Evolutionary conservation across 169 alveolate species (phyloP).

Genomic region (Eimeria falciformis): DNA sequence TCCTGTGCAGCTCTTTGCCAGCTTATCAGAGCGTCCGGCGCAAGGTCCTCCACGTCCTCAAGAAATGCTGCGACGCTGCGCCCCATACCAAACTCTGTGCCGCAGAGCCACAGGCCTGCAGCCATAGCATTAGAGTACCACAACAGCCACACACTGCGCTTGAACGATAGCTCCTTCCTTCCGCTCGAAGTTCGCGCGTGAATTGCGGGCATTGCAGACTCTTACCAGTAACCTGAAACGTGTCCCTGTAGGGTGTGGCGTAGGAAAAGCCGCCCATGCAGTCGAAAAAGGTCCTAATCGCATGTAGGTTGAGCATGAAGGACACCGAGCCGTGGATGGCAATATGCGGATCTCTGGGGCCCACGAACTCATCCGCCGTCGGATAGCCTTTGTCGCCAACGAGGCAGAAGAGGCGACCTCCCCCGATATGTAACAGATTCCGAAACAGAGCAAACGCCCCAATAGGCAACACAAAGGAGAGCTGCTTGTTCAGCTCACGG

Average conservation of each 20-base stretch:
- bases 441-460: slow-evolving; percentile 87
- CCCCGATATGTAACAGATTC: slow-evolving; percentile 81
- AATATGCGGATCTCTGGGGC: slow-evolving; percentile 88
- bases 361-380: slow-evolving; percentile 86
- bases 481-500: slow-evolving; percentile 79
- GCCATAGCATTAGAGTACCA: neutral
- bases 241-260: slow-evolving; percentile 88
- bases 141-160: neutral
- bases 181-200: too few species aligned
- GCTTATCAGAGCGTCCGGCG: slow-evolving; percentile 75
- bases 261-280: slow-evolving; percentile 86
- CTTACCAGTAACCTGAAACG: slow-evolving; percentile 86
- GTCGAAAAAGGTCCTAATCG: slow-evolving; percentile 85
- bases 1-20: slow-evolving; percentile 77
- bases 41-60: slow-evolving; percentile 76
- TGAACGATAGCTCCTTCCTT: neutral
- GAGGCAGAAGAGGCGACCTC: slow-evolving; percentile 83
- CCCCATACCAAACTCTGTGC: slow-evolving; percentile 50
- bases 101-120: slow-evolving; percentile 75
- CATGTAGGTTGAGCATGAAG: slow-evolving; percentile 89
- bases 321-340: slow-evolving; percentile 90
- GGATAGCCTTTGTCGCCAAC: slow-evolving; percentile 91
- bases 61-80: slow-evolving; percentile 68
- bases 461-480: slow-evolving; percentile 87
- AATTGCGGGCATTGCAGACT: neutral